A percentile compares a stretch with the other conserved stretches of the same genome.
Evolutionary conservation across 768 basidiomycete genomes (phyloP).

Genomic region (Tephrocybe sp.): DNA sequence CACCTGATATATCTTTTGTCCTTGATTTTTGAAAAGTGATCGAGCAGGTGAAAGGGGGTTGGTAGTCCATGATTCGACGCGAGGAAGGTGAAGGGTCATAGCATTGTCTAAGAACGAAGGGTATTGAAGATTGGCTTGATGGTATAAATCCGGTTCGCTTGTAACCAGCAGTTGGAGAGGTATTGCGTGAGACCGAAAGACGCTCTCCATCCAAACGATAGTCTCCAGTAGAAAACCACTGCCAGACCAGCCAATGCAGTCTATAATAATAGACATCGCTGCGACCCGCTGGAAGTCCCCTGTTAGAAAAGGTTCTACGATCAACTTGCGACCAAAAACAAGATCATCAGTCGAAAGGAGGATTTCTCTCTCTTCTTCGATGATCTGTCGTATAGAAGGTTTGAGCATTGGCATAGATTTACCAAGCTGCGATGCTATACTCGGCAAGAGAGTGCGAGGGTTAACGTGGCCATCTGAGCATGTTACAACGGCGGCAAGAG

Average conservation of each 20-base stretch:
- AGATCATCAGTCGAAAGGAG: constrained; percentile 12
- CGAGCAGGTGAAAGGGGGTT: constrained; percentile 9
- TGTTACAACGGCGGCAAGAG: constrained; percentile 9
- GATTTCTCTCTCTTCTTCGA: constrained; percentile 16
- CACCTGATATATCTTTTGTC: constrained; percentile 16
- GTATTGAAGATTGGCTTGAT: constrained; percentile 13
- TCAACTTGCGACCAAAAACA: constrained; percentile 13
- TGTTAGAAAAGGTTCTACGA: constrained; percentile 14
- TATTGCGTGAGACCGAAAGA: constrained; percentile 13
- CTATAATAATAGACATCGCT: constrained; percentile 15
- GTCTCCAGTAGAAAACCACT: constrained; percentile 10
- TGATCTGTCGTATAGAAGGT: constrained; percentile 16
- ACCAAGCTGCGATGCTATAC: constrained; percentile 14
- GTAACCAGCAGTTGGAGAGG: constrained; percentile 17
- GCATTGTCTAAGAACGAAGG: constrained; percentile 14
- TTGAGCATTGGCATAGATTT: constrained; percentile 15
- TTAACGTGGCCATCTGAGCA: constrained; percentile 7
- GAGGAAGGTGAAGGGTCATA: constrained; percentile 17
- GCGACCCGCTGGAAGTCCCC: constrained; percentile 14
- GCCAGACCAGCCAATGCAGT: constrained; percentile 15
- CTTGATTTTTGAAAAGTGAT: constrained; percentile 11
- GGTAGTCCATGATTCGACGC: constrained; percentile 12
- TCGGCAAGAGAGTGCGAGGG: constrained; percentile 10
- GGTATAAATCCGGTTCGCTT: constrained; percentile 17
- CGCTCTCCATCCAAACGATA: constrained; percentile 16